Conservation (phyloP, 2,329 filamentous ascomycete genomes). For the Neocatenulostroma microsporum region DNA sequence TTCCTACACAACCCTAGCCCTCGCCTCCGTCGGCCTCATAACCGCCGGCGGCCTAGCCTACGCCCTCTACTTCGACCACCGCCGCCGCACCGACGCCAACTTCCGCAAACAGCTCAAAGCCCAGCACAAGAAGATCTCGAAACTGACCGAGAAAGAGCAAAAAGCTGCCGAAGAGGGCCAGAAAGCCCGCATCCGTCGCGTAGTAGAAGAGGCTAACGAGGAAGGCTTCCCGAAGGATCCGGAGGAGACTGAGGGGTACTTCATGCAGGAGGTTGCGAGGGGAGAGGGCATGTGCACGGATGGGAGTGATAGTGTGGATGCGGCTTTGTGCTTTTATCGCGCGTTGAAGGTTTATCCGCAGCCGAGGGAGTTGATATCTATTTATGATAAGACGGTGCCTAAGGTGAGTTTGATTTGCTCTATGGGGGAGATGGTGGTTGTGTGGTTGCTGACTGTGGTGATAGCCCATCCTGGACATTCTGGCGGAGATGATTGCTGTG, state of each 20-base stretch:
- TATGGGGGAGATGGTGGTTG: no score
- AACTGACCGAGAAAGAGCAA: slow-evolving; percentile 64
- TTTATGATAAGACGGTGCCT: slow-evolving; percentile 97
- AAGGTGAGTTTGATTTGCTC: slow-evolving; percentile 60
- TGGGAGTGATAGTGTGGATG: slow-evolving; percentile 71
- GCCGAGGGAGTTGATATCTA: slow-evolving; percentile 82
- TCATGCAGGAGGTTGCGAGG: slow-evolving; percentile 87
- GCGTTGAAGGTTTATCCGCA: slow-evolving; percentile 97
- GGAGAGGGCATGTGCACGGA: slow-evolving; percentile 78
- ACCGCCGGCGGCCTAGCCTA: slow-evolving; percentile 55
- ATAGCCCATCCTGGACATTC: slow-evolving; percentile 83
- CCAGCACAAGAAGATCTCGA: slow-evolving; percentile 65
- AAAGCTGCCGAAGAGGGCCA: slow-evolving; percentile 58
- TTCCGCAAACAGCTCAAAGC: slow-evolving; percentile 60
- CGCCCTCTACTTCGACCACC: slow-evolving; percentile 60
- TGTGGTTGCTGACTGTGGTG: slow-evolving; percentile 7
- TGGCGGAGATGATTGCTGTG: slow-evolving; percentile 96
- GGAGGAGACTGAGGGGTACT: slow-evolving; percentile 91
- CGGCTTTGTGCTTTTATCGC: slow-evolving; percentile 94
- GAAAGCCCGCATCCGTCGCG: slow-evolving; percentile 64
- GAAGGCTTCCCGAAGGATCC: slow-evolving; percentile 86
- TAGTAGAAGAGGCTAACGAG: slow-evolving; percentile 73
- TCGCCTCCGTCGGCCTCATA: slow-evolving; percentile 50
- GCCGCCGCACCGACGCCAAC: slow-evolving; percentile 54
- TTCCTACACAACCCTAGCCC: slow-evolving; percentile 51